Base-by-base conservation (phyloP, 768 basidiomycete species). In the Cystoderma amianthinum region DNA sequence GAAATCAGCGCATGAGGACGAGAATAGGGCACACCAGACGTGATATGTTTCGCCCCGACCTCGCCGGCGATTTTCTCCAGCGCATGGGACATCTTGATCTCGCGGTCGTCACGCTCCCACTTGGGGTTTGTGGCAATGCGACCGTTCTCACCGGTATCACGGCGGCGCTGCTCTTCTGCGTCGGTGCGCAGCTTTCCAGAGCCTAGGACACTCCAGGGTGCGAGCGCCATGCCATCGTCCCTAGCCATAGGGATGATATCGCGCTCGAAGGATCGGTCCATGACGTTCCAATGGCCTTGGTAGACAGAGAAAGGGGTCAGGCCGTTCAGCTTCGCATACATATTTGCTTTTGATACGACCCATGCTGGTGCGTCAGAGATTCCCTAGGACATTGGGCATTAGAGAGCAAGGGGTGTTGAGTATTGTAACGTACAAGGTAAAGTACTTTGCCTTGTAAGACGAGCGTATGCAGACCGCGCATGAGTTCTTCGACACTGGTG, bases 261-360 rank as follows among this genome's bases (percentile, higher is more conserved):
- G 5, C 75, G 62, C 53, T 79, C 76, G 34, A 77, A 61, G 19
- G 69, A 68, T 28, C 77, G 64, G 3, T 62, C 47, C 43, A 71
- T 53, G 13, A 69, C 53, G 48, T 61, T 68, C 69, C 68, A 72
- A 5, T 40, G 44, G 2, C 71, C 76, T 57, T 73, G 76, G 52
- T 78, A 80, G 20, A 80, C 61, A 18, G 62, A 60, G 50, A 80
- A 81, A 2, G 71, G 76, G 0, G 71, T 68, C 39, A 71, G 54
- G 0, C 62, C 73, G 32, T 76, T 67, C 21, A 63, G 59, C 1
- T 68, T 58, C 10, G 76, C 73, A 39, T 74, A 78, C 39, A 68
- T 63, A 49, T 79, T 77, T 3, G 69, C 70, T 39, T 61, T 58
- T 4, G 67, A 41, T 5, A 74, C 72, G 1, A 75, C 48, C 72